phyloP scores from a whole-genome alignment of 495 filamentous ascomycete species.

The Tetracladium marchalianum region DNA sequence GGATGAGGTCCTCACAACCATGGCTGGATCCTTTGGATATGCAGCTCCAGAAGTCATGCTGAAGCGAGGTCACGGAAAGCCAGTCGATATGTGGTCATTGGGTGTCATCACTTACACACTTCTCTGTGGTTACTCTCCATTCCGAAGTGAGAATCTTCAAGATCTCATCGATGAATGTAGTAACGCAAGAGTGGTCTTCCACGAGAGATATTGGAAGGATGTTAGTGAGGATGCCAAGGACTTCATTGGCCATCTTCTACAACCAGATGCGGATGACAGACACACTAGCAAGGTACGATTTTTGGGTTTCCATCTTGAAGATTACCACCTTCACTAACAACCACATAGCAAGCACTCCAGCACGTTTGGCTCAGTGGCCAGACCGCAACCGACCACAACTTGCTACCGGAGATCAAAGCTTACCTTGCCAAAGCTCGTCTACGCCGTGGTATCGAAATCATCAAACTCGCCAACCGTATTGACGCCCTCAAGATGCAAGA shows the following conservation, averaged over 20 bases:
- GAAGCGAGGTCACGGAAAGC: slow-evolving; percentile 93
- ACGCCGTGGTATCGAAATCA: slow-evolving; percentile 87
- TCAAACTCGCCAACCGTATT: slow-evolving; percentile 95
- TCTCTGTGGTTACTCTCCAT: slow-evolving; percentile 98
- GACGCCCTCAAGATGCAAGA: slow-evolving; percentile 94
- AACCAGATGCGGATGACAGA: slow-evolving; percentile 67
- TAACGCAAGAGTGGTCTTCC: slow-evolving; percentile 83
- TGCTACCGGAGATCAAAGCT: slow-evolving; percentile 93
- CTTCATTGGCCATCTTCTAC: slow-evolving; percentile 78
- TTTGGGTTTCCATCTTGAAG: background rate
- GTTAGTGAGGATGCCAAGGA: slow-evolving; percentile 93
- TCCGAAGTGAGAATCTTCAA: slow-evolving; percentile 85
- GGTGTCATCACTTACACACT: slow-evolving; percentile 98
- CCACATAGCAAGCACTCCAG: slow-evolving; percentile 56
- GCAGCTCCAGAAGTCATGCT: slow-evolving; percentile 98
- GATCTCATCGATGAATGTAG: slow-evolving; percentile 96
- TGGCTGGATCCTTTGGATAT: slow-evolving; percentile 98
- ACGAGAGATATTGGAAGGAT: slow-evolving; percentile 97
- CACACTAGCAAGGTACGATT: slow-evolving; percentile 61
- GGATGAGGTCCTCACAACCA: slow-evolving; percentile 87
- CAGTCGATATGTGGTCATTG: slow-evolving; percentile 99
- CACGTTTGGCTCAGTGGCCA: slow-evolving; percentile 88
- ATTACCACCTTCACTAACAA: slow-evolving; percentile 1
- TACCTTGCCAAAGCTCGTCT: slow-evolving; percentile 88
- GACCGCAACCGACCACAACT: slow-evolving; percentile 85